These are phyloP conservation scores for Dacryopinax primogenitus DNA, from an alignment of 768 basidiomycete species.

Conservation along the genomic window DNA sequence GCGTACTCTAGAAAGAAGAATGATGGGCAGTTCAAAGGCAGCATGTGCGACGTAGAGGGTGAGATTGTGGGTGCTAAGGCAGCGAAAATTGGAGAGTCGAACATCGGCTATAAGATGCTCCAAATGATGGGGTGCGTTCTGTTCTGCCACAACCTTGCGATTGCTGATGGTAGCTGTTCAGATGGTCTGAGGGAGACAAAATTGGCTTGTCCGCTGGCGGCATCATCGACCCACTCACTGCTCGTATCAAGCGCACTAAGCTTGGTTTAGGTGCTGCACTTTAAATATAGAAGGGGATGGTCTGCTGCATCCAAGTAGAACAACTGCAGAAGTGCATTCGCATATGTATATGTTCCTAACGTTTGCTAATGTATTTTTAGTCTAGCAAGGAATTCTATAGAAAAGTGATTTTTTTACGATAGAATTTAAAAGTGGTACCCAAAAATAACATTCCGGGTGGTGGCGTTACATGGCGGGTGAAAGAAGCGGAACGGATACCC, in stretches of 20 bases:
- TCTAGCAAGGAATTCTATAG: neutral
- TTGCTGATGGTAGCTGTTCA: slow-evolving; percentile 11
- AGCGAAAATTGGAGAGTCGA: slow-evolving; percentile 65
- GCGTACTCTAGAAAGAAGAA: slow-evolving; percentile 22
- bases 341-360: neutral
- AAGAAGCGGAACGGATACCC: neutral
- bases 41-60: slow-evolving; percentile 55
- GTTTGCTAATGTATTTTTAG: neutral
- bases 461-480: neutral
- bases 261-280: slow-evolving; percentile 58
- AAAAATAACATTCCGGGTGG: slow-evolving; percentile 3
- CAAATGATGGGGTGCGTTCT: slow-evolving; percentile 61
- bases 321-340: neutral
- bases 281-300: neutral
- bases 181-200: slow-evolving; percentile 64
- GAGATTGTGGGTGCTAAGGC: slow-evolving; percentile 77
- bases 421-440: neutral
- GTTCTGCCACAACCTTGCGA: neutral
- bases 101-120: slow-evolving; percentile 79
- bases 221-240: slow-evolving; percentile 61
- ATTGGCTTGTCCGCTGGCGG: slow-evolving; percentile 53
- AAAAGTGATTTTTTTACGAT: neutral
- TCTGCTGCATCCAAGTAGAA: neutral
- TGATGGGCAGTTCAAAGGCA: slow-evolving; percentile 13
- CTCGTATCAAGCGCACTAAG: slow-evolving; percentile 77